Evolutionary conservation across 1,284 basidiomycete species (phyloP), one percentile per base, ranked within the genome.

Genomic region (Macrocystidia cucumis): DNA sequence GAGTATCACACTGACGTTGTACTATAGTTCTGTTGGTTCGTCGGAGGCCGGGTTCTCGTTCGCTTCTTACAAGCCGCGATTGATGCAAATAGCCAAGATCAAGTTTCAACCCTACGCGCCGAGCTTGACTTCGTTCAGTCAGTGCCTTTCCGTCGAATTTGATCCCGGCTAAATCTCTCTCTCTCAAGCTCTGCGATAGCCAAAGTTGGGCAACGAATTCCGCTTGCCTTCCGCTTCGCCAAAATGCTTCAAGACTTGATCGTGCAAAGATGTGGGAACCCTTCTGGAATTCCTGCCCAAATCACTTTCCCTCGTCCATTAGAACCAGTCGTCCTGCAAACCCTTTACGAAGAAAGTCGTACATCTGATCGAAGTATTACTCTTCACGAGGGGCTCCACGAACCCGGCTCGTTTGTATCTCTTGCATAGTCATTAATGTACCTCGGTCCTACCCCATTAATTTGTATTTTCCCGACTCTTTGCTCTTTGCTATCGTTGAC

Each of bases 81-180:
- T 18, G 69, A 77, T 28, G 62, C 63, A 6, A 65, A 69, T 21
- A 67, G 63, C 36, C 50, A 59, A 21, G 69, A 76, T 20, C 74
- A 80, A 48, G 62, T 71, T 16, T 47, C 65, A 1, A 74, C 70
- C 5, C 53, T 84, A 3, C 68, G 67, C 13, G 58, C 65, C 13
- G 81, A 86, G 50, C 56, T 84, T 13, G 72, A 75, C 38, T 82
- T 77, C 45, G 65, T 85, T 18, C 64, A 71, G 80, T 83, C 39
- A 31, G 74, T 63, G 21, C 17, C n/a, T 37, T 12, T 18, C 25
- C 24, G 20, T 32, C 18, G 23, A 5, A 32, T 8, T 35, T 39
- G 20, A 22, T 24, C 6, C 22, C n/a, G 13, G 27, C 30, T 37
- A 20, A 42, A 34, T 35, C 24, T 31, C 32, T 30, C 17, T 14